phyloP scores from a whole-genome alignment of 2,329 filamentous ascomycete species.

The Septoria linicola region DNA sequence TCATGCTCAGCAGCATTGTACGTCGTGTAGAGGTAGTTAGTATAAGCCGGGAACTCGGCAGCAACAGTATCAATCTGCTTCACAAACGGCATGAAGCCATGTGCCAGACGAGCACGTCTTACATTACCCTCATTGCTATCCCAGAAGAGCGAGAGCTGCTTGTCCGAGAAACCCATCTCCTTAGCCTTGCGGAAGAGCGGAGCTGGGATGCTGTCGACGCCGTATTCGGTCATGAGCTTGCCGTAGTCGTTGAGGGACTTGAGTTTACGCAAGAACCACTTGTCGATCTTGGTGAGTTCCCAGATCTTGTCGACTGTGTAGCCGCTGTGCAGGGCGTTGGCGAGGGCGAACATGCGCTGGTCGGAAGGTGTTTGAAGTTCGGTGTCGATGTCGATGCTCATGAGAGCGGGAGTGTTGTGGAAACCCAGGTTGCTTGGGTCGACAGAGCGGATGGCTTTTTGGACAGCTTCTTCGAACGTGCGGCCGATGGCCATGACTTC shows the following conservation, averaged over 20 bases:
- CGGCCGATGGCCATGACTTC: slow-evolving; percentile 98
- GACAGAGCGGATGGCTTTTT: slow-evolving; percentile 94
- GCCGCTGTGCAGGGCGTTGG: slow-evolving; percentile 92
- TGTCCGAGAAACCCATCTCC: slow-evolving; percentile 89
- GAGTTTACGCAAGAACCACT: slow-evolving; percentile 93
- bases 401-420: slow-evolving; percentile 81
- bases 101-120: slow-evolving; percentile 77
- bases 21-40: slow-evolving; percentile 94
- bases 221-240: slow-evolving; percentile 70
- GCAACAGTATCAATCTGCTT: slow-evolving; percentile 99
- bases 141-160: slow-evolving; percentile 91
- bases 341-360: slow-evolving; percentile 94
- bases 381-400: slow-evolving; percentile 94
- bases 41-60: slow-evolving; percentile 89
- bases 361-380: slow-evolving; percentile 97
- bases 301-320: slow-evolving; percentile 97
- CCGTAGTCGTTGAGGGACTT: slow-evolving; percentile 89
- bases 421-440: slow-evolving; percentile 96
- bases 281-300: slow-evolving; percentile 98
- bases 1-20: slow-evolving; percentile 91
- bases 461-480: slow-evolving; percentile 96
- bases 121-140: slow-evolving; percentile 91
- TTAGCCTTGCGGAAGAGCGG: slow-evolving; percentile 79
- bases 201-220: slow-evolving; percentile 63
- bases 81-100: slow-evolving; percentile 81